Base-by-base conservation (phyloP, 805 yeast species). In the Isabelozyma gotoi region DNA sequence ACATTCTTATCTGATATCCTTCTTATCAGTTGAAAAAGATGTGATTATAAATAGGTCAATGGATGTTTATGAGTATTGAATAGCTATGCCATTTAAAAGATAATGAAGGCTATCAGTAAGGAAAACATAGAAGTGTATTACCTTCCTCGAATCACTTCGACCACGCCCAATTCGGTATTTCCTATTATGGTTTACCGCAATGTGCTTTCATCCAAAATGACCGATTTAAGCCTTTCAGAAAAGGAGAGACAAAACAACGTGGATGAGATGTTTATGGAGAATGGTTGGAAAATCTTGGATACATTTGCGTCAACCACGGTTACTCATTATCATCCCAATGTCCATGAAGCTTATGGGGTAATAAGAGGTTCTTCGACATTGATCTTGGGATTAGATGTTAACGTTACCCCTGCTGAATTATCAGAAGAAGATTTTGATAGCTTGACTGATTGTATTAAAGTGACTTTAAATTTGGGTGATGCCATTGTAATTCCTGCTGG, bases 401-500 rank as follows among this genome's bases (percentile, higher is more conserved):
- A 14, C 16, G n/a, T 29, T 2, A 27, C 33, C 12, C 46, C 46
- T 5, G 27, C 17, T 3, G 27, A 20, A 11, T 15, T 32, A 8
- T n/a, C 34, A 14, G 18, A 18, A 7, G 20, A 19, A 27, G 15
- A 34, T 5, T 14, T 18, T 11, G n/a, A n/a, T 7, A 12, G 7
- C 14, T 14, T 32, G 15, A 32, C 34, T 11, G 21, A 31, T 18
- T 36, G 14, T 29, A 32, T 43, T 7, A 35, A 39, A 27, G 19
- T 46, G 10, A 7, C 36, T 7, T 12, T 46, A 6, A 17, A 24
- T 5, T 7, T 19, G 5, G 49, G 49, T 4, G 49, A 43, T 39
- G 42, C 43, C 10, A 42, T 45, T 7, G 34, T 42, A 6, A 19
- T 45, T 3, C 49, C 49, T 5, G 46, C 49, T 8, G 46, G 49